Evolutionary conservation across 345 rosid species (phyloP), one percentile per base, ranked within the genome.

Genomic region (Bruguiera parviflora): DNA sequence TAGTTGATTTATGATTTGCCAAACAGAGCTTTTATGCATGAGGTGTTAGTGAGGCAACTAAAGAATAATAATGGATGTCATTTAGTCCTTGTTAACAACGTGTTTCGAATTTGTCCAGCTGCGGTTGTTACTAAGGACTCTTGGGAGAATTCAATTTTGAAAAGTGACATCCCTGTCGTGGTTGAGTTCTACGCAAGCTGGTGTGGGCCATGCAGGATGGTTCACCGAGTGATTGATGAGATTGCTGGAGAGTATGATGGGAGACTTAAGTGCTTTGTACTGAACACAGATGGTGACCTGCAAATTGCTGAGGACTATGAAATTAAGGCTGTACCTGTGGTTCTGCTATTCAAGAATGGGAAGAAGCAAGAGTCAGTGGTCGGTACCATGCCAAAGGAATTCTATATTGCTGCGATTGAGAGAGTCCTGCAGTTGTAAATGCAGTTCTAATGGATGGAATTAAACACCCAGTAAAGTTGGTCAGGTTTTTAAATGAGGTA

Each of bases 341-440:
- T 94, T 68, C 58, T 91, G 59, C 85, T 94, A 27, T 91, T 91
- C 82, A 91, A 94, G 83, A 88, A 91, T 18, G 97, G 98, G 2
- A 85, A 81, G 78, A 94, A 88, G 77, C 72, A 72, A 19, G 97
- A 91, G 73, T 71, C 92, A 0, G 83, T 94, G 63, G 84, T 88
- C 10, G 98, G 97, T 60, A 94, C 98, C 77, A 91, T 94, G 98
- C 98, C 96, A 0, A 94, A 91, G 85, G 92, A 91, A 29, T 94
- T 85, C 79, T 94, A 94, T 56, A 71, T 88, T 63, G 84, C 96
- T 66, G 97, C 98, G 24, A 89, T 94, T 43, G 92, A 94, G 79
- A 94, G 97, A 78, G 89, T 91, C 43, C 74, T 94, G 80, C 74
- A 79, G 61, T 78, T 80, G 8, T 87, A 79, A 85, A 73, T 73